Evolutionary conservation across 2,329 filamentous ascomycete species (phyloP).

Genomic region (Mycosphaerella arachidis): DNA sequence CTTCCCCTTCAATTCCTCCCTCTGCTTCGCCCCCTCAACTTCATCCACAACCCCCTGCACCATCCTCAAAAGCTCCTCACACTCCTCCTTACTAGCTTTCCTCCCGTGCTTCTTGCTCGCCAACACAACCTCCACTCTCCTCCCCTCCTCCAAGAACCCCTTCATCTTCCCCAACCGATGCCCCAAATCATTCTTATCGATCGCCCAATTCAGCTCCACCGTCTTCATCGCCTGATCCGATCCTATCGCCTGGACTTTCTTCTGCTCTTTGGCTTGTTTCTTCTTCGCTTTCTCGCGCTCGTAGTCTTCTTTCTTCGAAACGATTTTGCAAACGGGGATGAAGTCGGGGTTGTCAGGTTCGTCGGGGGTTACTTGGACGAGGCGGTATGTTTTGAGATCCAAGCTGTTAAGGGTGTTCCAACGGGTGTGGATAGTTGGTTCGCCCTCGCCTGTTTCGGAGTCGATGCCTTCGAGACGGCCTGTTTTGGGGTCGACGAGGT

Average conservation of each 20-base stretch:
- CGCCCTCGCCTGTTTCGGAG: slow-evolving; percentile 9
- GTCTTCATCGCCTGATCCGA: slow-evolving; percentile 56
- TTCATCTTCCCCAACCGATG: slow-evolving; percentile 64
- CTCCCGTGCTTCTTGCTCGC: slow-evolving; percentile 62
- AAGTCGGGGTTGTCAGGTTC: slow-evolving; percentile 32
- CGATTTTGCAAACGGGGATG: slow-evolving; percentile 67
- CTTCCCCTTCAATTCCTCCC: slow-evolving; percentile 44
- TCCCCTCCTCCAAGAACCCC: slow-evolving; percentile 68
- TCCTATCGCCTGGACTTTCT: slow-evolving; percentile 40
- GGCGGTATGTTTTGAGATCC: slow-evolving; percentile 47
- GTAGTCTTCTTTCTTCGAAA: slow-evolving; percentile 54
- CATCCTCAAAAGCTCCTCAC: slow-evolving; percentile 51
- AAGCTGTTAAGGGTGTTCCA: slow-evolving; percentile 41
- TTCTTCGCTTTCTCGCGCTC: slow-evolving; percentile 41
- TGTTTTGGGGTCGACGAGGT: slow-evolving; percentile 39
- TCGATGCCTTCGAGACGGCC: slow-evolving; percentile 32
- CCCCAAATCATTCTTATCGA: slow-evolving; percentile 68
- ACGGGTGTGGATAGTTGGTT: slow-evolving; percentile 18
- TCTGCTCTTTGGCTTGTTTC: slow-evolving; percentile 43
- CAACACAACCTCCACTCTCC: slow-evolving; percentile 68
- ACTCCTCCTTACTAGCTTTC: slow-evolving; percentile 58
- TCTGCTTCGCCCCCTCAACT: slow-evolving; percentile 44
- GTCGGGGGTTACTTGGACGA: slow-evolving; percentile 45
- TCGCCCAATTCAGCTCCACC: slow-evolving; percentile 88
- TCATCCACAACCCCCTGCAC: slow-evolving; percentile 45